Evolutionary conservation across 2,329 filamentous ascomycete genomes (phyloP).

Genomic region (Clonostachys chloroleuca): DNA sequence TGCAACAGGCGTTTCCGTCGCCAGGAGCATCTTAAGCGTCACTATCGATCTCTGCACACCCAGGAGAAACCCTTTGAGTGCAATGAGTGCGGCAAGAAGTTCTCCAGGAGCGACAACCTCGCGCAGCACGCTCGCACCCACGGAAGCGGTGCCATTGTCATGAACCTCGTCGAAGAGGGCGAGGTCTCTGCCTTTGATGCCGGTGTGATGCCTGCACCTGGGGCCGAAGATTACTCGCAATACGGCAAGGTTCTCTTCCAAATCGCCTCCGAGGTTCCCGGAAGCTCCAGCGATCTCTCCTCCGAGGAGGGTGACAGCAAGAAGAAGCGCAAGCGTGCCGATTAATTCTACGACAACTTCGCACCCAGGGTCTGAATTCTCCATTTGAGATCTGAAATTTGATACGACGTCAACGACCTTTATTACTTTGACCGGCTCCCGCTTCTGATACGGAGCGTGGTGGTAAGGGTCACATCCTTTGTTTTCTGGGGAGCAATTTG

Average conservation of each 20-base stretch:
- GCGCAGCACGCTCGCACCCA: constrained; percentile 95
- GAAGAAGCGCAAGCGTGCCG: constrained; percentile 72
- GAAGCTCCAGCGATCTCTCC: constrained; percentile 55
- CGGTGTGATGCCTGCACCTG: constrained; percentile 33
- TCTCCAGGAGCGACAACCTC: constrained; percentile 95
- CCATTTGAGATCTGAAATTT: too few relatives aligned
- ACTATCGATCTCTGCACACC: constrained; percentile 97
- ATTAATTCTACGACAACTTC: constrained; percentile 32
- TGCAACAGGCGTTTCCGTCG: constrained; percentile 97
- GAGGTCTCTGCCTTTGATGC: constrained; percentile 41
- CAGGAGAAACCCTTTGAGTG: constrained; percentile 99
- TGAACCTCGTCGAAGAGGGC: constrained; percentile 77
- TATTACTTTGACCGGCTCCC: too few relatives aligned
- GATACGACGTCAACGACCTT: too few relatives aligned
- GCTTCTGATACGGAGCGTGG: too few relatives aligned
- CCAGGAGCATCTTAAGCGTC: constrained; percentile 97
- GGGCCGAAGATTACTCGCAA: constrained; percentile 59
- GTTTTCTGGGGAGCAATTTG: not conserved
- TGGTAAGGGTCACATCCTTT: too few relatives aligned
- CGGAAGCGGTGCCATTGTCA: constrained; percentile 82
- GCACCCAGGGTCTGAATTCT: not conserved
- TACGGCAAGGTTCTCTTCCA: constrained; percentile 80
- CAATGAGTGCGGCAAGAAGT: constrained; percentile 97
- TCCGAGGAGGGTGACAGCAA: constrained; percentile 47
- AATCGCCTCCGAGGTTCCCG: constrained; percentile 68